Evolutionary conservation across 2,329 filamentous ascomycete species (phyloP), one percentile per base, ranked within the genome.

Genomic region (Aplosporella prunicola): DNA sequence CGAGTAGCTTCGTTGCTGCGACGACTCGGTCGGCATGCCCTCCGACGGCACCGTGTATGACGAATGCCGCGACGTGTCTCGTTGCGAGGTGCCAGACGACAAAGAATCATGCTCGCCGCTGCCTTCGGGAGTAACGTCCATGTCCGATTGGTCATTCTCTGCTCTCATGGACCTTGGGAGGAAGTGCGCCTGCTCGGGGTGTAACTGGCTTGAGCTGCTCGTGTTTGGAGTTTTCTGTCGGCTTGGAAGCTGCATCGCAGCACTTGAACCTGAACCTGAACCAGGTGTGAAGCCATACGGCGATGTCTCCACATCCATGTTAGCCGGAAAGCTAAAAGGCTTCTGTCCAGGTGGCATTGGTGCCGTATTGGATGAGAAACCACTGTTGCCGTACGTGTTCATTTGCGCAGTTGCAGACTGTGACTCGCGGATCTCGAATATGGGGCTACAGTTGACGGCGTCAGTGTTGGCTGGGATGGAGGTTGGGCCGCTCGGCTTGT

Each of bases 351-450:
- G 36, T n/a, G n/a, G n/a, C n/a, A n/a, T n/a, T n/a, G n/a, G n/a
- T n/a, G n/a, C n/a, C n/a, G n/a, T n/a, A n/a, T n/a, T n/a, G n/a
- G n/a, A n/a, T n/a, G n/a, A n/a, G 40, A 37, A n/a, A 43, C n/a
- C n/a, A n/a, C n/a, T 41, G 33, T 50, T 51, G 2, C 46, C 47
- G 32, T 49, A 57, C 18, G 53, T 51, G 31, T 55, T 54, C 20
- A 53, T 49, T 4, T 48, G 26, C 18, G 50, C 47, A n/a, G 29
- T 50, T 9, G 26, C 34, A 4, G 34, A 29, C 20, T 59, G 54
- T 1, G 51, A 49, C 13, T 62, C 58, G 17, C 52, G 49, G 23
- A 59, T 52, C 22, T 58, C 50, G 42, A 56, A 51, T 1, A 62
- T 43, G 1, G 56, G 51, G 43, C 36, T 53, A 41, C 58, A 62